phyloP scores from a whole-genome alignment of 371 early-diverging fungal genomes.

The Chytridium lagenaria region DNA sequence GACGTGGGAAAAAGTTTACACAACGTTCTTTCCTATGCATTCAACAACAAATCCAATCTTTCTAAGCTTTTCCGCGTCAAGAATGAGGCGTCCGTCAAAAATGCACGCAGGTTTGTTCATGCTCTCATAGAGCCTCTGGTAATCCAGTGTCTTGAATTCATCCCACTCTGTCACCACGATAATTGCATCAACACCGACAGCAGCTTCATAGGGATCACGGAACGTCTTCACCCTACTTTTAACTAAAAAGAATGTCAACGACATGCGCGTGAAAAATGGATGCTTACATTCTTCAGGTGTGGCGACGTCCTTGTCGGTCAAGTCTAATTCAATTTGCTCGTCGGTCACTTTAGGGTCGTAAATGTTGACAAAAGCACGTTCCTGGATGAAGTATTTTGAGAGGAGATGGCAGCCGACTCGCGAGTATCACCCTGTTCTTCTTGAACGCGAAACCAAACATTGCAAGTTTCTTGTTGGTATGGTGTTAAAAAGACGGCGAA shows the following conservation, averaged over 20 bases:
- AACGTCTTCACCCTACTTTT: slow-evolving; percentile 71
- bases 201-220: slow-evolving; percentile 70
- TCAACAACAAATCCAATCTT: slow-evolving; percentile 85
- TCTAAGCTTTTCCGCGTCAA: slow-evolving; percentile 74
- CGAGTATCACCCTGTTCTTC: slow-evolving; percentile 94
- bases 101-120: slow-evolving; percentile 92
- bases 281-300: slow-evolving; percentile 51
- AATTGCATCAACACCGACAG: slow-evolving; percentile 79
- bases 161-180: slow-evolving; percentile 93
- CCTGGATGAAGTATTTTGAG: slow-evolving; percentile 80
- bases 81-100: slow-evolving; percentile 91
- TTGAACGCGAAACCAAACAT: slow-evolving; percentile 95
- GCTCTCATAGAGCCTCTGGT: slow-evolving; percentile 67
- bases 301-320: slow-evolving; percentile 74
- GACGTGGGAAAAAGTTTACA: neutral
- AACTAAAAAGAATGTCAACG: slow-evolving; percentile 40
- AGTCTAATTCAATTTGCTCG: slow-evolving; percentile 81
- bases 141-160: slow-evolving; percentile 86
- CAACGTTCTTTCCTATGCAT: slow-evolving; percentile 73
- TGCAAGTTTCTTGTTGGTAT: slow-evolving; percentile 85
- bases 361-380: slow-evolving; percentile 79
- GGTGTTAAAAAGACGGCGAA: slow-evolving; percentile 78
- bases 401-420: slow-evolving; percentile 91
- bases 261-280: slow-evolving; percentile 4
- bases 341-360: slow-evolving; percentile 92